A percentile compares a stretch with the other conserved stretches of the same genome.
Evolutionary conservation across 2,329 filamentous ascomycete species (phyloP).

Genomic region (Trichoderma brevicompactum): DNA sequence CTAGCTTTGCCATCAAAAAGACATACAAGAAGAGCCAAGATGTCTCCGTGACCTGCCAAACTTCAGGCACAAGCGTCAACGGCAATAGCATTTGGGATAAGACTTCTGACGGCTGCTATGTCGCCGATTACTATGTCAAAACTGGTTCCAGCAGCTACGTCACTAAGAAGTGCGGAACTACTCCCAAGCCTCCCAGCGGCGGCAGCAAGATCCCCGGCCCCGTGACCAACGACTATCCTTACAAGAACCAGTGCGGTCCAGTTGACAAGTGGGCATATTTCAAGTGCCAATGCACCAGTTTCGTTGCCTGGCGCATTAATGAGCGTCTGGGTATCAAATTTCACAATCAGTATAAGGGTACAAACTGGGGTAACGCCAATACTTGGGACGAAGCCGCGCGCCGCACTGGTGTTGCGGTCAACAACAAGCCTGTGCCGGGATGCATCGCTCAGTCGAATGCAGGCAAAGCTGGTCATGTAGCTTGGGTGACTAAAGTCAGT

Average conservation of each 20-base stretch:
- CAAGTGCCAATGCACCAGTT: conserved; percentile 34
- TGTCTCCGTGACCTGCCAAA: conserved; percentile 31
- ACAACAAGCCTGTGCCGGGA: conserved; percentile 30
- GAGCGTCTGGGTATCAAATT: conserved; percentile 33
- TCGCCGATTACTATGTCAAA: conserved; percentile 31
- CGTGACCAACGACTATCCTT: conserved; percentile 33
- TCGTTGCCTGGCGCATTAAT: conserved; percentile 35
- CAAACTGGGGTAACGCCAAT: conserved; percentile 33
- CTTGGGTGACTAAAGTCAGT: conserved; percentile 31
- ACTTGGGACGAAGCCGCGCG: conserved; percentile 33
- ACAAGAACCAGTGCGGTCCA: conserved; percentile 31
- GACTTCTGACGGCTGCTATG: conserved; percentile 30
- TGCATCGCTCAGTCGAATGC: conserved; percentile 31
- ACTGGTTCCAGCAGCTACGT: conserved; percentile 29
- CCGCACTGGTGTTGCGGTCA: conserved; percentile 25
- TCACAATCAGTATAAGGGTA: conserved; percentile 33
- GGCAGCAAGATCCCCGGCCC: conserved; percentile 24
- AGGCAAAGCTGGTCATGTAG: conserved; percentile 30
- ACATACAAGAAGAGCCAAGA: conserved; percentile 29
- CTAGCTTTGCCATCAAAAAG: conserved; percentile 24
- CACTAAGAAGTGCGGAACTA: conserved; percentile 9
- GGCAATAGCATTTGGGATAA: conserved; percentile 31
- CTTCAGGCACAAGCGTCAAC: conserved; percentile 26
- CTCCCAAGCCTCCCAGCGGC: conserved; percentile 16
- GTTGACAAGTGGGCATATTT: conserved; percentile 32